phyloP scores from a whole-genome alignment of 768 basidiomycete genomes.

The Boletus vinaceobasis region DNA sequence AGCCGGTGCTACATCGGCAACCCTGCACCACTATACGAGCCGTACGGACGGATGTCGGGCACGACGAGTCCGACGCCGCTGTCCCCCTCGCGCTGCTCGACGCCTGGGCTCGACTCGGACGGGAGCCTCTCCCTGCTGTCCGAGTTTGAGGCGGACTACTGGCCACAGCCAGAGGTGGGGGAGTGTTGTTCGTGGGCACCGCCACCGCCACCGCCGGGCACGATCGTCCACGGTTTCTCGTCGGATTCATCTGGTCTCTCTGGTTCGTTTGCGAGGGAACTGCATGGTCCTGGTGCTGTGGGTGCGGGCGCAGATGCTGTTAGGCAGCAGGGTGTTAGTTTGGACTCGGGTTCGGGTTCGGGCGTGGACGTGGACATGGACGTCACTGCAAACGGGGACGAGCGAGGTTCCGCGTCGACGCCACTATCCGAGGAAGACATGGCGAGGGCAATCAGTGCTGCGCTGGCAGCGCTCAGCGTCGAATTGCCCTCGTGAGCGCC shows the following conservation, averaged over 20 bases:
- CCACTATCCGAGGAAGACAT: conserved; percentile 21
- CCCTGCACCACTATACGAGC: conserved; percentile 11
- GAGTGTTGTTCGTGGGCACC: conserved; percentile 29
- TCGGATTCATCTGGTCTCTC: neutral
- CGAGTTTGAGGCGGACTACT: conserved; percentile 10
- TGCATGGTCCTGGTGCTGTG: neutral
- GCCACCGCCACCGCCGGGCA: conserved; percentile 1
- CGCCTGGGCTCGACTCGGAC: conserved; percentile 13
- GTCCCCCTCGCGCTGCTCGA: conserved; percentile 8
- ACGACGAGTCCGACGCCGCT: neutral
- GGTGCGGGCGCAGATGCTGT: neutral
- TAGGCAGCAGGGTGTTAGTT: neutral
- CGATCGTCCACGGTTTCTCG: neutral
- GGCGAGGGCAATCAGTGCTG: conserved; percentile 21
- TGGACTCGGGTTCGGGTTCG: neutral
- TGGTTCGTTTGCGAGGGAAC: neutral
- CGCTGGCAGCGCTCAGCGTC: conserved; percentile 15
- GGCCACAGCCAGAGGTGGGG: conserved; percentile 33
- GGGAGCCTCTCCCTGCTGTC: conserved; percentile 9
- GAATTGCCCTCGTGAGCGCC: neutral
- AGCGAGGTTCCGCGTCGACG: neutral
- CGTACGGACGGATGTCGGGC: conserved; percentile 21
- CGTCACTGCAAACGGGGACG: neutral
- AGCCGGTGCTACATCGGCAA: conserved; percentile 23
- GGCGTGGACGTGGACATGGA: neutral